Evolutionary conservation across 495 filamentous ascomycete genomes (phyloP), one percentile per base, ranked within the genome.

Genomic region (Penicillium alfredii): DNA sequence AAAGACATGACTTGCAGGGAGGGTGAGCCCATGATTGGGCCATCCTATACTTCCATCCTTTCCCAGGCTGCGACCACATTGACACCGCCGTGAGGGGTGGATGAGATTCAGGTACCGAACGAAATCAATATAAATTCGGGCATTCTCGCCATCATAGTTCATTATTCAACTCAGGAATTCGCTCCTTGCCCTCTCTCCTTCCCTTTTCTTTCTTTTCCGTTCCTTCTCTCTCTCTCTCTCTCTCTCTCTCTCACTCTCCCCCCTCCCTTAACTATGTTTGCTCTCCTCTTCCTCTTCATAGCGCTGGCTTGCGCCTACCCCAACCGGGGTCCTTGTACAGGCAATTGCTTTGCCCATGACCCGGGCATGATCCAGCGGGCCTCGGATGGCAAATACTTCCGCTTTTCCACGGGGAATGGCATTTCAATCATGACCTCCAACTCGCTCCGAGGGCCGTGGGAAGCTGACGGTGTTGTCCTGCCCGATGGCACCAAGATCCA

Each of bases 371-470:
- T 82, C 42, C 72, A 71, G 22, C 76, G 82, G 36, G 49, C 56
- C 19, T 71, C 65, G 3, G 82, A 86, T 53, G 80, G 81, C 11
- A 78, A 61, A 2, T 88, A 85, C 61, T 88, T 80, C 62, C 77
- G 79, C 26, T 87, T 86, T 61, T 73, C 73, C 1, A 86, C 84
- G 0, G 74, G 75, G 17, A 73, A 68, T 13, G 70, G 67, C 30
- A 74, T 88, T 39, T 59, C 67, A 24, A 73, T 80, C 18, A 68
- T 74, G 38, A 77, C 73, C 1, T 69, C 82, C 0, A 53, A 71
- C 4, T 63, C 68, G 6, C 49, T 86, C 16, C 63, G 55, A 13
- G 83, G 82, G 0, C 79, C 82, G 1, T 88, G 83, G 84, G 74
- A 61, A 0, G 69, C 70, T 37, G 45, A 60, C 11, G 81, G 82